A percentile compares a stretch with the other conserved stretches of the same genome.
Evolutionary conservation across 768 basidiomycete species (phyloP).

Genomic region (Auriscalpium microsporum): DNA sequence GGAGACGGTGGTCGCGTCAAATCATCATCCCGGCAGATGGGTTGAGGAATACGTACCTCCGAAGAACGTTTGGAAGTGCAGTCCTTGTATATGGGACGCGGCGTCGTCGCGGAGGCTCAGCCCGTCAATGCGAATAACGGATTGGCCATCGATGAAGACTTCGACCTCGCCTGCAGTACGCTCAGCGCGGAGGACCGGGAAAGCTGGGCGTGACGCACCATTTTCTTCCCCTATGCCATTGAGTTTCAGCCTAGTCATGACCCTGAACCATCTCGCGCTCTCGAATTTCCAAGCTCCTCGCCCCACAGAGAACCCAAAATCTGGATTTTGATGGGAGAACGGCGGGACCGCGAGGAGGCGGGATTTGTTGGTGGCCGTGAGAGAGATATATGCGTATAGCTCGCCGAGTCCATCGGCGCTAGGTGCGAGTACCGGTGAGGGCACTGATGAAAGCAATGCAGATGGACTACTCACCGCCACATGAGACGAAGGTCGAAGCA

Average conservation of each 20-base stretch:
- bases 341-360: slow-evolving; percentile 42
- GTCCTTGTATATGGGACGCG: slow-evolving; percentile 48
- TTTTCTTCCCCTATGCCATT: slow-evolving; percentile 53
- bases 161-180: slow-evolving; percentile 48
- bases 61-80: slow-evolving; percentile 75
- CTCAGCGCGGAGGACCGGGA: neutral
- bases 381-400: slow-evolving; percentile 62
- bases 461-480: slow-evolving; percentile 51
- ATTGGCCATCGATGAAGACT: slow-evolving; percentile 52
- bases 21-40: neutral
- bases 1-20: neutral
- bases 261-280: slow-evolving; percentile 45
- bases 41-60: slow-evolving; percentile 38
- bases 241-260: slow-evolving; percentile 62
- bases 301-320: slow-evolving; percentile 62
- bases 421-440: neutral
- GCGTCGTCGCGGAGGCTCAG: slow-evolving; percentile 36
- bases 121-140: slow-evolving; percentile 42
- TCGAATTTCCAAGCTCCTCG: slow-evolving; percentile 52
- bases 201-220: slow-evolving; percentile 31
- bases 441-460: neutral
- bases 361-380: slow-evolving; percentile 34
- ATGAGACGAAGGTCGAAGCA: slow-evolving; percentile 67
- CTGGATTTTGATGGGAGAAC: slow-evolving; percentile 38
- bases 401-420: slow-evolving; percentile 51